These are phyloP conservation scores for Tulasnella sp. DNA, from an alignment of 768 basidiomycete genomes.

Conservation along the genomic window DNA sequence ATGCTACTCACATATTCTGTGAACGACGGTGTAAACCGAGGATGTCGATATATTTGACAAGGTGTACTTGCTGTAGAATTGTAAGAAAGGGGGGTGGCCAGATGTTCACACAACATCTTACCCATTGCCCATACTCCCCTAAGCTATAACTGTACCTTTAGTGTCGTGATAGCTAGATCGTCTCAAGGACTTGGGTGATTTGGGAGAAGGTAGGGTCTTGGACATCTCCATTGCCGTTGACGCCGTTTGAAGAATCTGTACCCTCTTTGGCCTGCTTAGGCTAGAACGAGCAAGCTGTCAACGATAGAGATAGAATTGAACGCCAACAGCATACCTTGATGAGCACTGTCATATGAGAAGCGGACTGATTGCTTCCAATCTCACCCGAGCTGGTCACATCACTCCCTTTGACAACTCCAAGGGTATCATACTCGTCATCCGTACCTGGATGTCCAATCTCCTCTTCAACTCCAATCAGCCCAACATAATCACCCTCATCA, in stretches of 20 bases:
- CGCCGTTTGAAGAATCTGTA: too few species aligned
- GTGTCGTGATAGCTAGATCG: constrained; percentile 63
- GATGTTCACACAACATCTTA: constrained; percentile 16
- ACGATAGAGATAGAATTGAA: too few species aligned
- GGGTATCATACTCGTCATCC: constrained; percentile 54
- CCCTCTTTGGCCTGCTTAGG: too few species aligned
- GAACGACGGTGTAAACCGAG: constrained; percentile 62
- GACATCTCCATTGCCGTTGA: too few species aligned
- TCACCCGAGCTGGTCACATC: too few species aligned
- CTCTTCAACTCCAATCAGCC: background rate
- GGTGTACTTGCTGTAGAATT: constrained; percentile 57
- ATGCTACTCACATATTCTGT: constrained; percentile 67
- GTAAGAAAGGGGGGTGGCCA: background rate
- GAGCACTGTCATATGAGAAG: constrained; percentile 58
- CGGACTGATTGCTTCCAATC: constrained; percentile 40
- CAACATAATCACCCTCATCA: constrained; percentile 7
- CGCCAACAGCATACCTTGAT: constrained; percentile 39
- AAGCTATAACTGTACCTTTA: constrained; percentile 59
- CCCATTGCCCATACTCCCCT: constrained; percentile 76
- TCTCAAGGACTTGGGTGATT: constrained; percentile 23
- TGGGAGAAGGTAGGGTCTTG: constrained; percentile 27
- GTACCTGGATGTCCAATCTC: too few species aligned
- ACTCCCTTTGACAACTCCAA: constrained; percentile 46
- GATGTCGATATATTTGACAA: constrained; percentile 83
- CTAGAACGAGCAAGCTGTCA: too few species aligned